phyloP scores from a whole-genome alignment of 441 rosid species.

The Erodium texanum region DNA sequence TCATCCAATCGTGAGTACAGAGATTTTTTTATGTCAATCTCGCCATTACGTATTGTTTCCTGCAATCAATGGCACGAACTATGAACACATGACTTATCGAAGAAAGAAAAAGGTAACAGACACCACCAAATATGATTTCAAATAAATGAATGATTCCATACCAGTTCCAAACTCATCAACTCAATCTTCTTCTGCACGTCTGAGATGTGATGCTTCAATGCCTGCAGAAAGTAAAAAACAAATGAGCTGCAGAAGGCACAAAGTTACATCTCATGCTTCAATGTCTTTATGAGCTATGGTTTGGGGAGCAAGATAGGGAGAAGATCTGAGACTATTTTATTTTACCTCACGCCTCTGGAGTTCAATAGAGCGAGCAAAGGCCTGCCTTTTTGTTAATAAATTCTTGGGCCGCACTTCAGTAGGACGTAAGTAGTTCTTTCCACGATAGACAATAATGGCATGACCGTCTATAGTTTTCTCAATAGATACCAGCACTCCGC shows the following conservation, averaged over 20 bases:
- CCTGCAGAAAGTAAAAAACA: slow-evolving; percentile 33
- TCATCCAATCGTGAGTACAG: slow-evolving; percentile 29
- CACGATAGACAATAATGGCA: slow-evolving; percentile 65
- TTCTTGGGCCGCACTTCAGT: slow-evolving; percentile 45
- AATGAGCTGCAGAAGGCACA: too few relatives aligned
- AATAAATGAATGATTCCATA: slow-evolving; percentile 19
- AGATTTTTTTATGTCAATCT: slow-evolving; percentile 29
- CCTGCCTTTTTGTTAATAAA: slow-evolving; percentile 66
- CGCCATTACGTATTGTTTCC: slow-evolving; percentile 35
- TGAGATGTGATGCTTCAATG: slow-evolving; percentile 55
- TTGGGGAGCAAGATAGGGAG: too few relatives aligned
- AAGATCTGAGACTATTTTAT: slow-evolving; percentile 8
- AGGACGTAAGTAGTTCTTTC: slow-evolving; percentile 70
- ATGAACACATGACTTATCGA: not conserved
- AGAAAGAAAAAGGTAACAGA: not conserved
- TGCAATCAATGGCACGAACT: slow-evolving; percentile 20
- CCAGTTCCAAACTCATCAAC: slow-evolving; percentile 44
- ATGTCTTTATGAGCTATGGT: too few relatives aligned
- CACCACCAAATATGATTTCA: too few relatives aligned
- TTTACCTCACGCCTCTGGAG: slow-evolving; percentile 83
- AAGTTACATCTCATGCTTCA: too few relatives aligned
- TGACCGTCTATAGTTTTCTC: slow-evolving; percentile 71
- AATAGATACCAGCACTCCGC: slow-evolving; percentile 70
- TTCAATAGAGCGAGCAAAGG: slow-evolving; percentile 71
- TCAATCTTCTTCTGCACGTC: slow-evolving; percentile 54